phyloP scores from a whole-genome alignment of 495 filamentous ascomycete species.

The Penicillium canariense region DNA sequence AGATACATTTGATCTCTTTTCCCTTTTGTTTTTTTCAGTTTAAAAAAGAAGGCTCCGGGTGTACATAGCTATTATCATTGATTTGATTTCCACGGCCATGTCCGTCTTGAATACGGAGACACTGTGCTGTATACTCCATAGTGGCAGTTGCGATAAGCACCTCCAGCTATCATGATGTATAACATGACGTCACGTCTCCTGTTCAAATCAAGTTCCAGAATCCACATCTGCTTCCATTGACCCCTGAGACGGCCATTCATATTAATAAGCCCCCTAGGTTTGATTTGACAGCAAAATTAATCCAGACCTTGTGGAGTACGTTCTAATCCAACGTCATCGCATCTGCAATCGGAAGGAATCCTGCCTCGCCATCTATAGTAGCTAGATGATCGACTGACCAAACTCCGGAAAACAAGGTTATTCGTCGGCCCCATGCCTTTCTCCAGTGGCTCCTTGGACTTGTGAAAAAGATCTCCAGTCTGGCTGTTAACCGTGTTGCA shows the following conservation, averaged over 20 bases:
- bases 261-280: too few species aligned
- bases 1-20: too few species aligned
- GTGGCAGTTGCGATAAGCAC: background rate
- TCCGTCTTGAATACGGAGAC: too few species aligned
- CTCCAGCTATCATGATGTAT: background rate
- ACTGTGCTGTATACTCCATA: too few species aligned
- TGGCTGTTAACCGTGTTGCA: background rate
- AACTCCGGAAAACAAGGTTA: background rate
- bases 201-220: constrained; percentile 5
- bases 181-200: constrained; percentile 14
- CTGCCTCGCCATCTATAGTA: background rate
- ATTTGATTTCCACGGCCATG: too few species aligned
- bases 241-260: background rate
- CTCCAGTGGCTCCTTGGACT: background rate
- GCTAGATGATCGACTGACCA: background rate
- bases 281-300: too few species aligned
- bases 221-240: background rate
- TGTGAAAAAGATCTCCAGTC: background rate
- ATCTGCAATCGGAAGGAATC: background rate
- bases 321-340: constrained; percentile 4
- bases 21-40: too few species aligned
- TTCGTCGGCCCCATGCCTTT: background rate
- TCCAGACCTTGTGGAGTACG: too few species aligned
- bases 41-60: too few species aligned
- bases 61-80: too few species aligned